phyloP scores from a whole-genome alignment of 768 basidiomycete genomes.

The Amanita muscaria region DNA sequence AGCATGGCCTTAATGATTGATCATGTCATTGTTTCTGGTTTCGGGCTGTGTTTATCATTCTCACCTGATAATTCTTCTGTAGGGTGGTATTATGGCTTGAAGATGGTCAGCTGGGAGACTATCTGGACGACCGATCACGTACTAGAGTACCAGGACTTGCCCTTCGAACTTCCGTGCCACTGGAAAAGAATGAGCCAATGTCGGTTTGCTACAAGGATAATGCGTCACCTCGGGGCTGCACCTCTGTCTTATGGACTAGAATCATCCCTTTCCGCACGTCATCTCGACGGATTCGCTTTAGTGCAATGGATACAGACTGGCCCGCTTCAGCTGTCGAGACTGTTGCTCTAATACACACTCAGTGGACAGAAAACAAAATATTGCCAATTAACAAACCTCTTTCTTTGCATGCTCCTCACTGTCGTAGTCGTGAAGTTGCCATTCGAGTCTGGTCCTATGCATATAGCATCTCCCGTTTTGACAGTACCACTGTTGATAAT shows the following conservation, averaged over 20 bases:
- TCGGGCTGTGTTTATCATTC: conserved; percentile 8
- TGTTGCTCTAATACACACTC: conserved; percentile 46
- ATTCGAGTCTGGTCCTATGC: conserved; percentile 88
- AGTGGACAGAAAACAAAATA: too few relatives aligned
- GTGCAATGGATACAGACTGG: conserved; percentile 87
- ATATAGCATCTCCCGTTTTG: conserved; percentile 72
- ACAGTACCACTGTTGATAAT: conserved; percentile 70
- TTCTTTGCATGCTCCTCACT: conserved; percentile 91
- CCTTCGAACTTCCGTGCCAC: conserved; percentile 86
- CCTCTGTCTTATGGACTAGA: conserved; percentile 71
- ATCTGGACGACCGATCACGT: conserved; percentile 21
- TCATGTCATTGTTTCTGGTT: neutral
- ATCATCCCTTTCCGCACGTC: conserved; percentile 94
- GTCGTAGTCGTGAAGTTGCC: conserved; percentile 77
- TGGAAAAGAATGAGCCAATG: conserved; percentile 17
- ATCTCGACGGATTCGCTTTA: conserved; percentile 79
- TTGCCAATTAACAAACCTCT: conserved; percentile 49
- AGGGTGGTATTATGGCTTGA: conserved; percentile 84
- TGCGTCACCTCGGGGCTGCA: conserved; percentile 58
- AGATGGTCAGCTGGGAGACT: conserved; percentile 1
- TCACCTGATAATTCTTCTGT: conserved; percentile 87
- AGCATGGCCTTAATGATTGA: conserved; percentile 61
- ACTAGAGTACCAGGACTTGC: conserved; percentile 90
- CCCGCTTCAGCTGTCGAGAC: conserved; percentile 88
- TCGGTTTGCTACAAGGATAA: neutral